Conservation (phyloP, 2,329 filamentous ascomycete genomes). For the Neonectria faginata region DNA sequence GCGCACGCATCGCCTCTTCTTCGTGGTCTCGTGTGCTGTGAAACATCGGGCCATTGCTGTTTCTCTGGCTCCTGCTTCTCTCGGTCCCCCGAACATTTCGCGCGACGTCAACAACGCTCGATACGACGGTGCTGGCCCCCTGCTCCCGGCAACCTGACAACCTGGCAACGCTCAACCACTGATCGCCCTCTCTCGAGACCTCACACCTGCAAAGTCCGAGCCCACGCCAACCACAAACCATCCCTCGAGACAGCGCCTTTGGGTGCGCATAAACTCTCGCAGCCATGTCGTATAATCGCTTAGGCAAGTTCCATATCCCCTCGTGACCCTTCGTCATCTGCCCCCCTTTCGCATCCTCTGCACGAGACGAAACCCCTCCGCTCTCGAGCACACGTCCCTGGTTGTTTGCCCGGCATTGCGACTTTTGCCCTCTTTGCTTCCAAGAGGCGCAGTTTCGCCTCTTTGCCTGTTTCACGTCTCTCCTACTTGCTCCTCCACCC, state of each 20-base stretch:
- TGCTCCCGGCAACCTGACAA: conserved; percentile 38
- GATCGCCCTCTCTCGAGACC: conserved; percentile 8
- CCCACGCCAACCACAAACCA: conserved; percentile 30
- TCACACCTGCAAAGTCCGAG: conserved; percentile 7
- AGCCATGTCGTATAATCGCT: conserved; percentile 79
- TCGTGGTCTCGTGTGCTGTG: background rate
- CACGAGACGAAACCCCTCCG: conserved; percentile 41
- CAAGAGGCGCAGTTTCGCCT: conserved; percentile 17
- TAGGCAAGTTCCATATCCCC: conserved; percentile 66
- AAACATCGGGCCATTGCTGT: conserved; percentile 6
- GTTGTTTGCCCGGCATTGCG: conserved; percentile 27
- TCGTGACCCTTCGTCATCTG: conserved; percentile 34
- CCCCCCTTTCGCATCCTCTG: conserved; percentile 38
- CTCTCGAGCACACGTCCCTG: conserved; percentile 36
- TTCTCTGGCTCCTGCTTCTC: conserved; percentile 3
- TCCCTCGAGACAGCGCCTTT: conserved; percentile 32
- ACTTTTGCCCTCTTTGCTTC: conserved; percentile 14
- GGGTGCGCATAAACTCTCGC: conserved; percentile 42
- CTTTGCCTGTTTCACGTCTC: conserved; percentile 5
- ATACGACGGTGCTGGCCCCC: conserved; percentile 28
- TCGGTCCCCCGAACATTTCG: conserved; percentile 10
- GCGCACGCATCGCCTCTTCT: conserved; percentile 2
- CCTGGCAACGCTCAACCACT: conserved; percentile 35
- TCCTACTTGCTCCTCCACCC: background rate
- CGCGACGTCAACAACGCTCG: conserved; percentile 25